Evolutionary conservation across 257 asterid species (phyloP).

Genomic region (Ophiorrhiza pumila): DNA sequence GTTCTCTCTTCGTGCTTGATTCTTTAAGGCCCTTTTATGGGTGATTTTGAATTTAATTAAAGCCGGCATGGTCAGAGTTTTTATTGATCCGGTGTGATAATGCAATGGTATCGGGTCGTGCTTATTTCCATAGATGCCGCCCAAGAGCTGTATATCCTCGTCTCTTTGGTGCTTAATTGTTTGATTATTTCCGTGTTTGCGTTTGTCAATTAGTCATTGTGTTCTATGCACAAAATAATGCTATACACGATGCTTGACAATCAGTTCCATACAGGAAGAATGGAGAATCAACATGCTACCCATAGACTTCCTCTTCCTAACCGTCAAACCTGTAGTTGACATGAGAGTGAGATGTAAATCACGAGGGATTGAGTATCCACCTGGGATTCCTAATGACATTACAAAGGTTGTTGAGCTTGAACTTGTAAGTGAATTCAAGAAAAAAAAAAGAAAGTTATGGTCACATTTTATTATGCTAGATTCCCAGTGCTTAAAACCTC

Average conservation of each 20-base stretch:
- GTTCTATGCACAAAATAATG: too few relatives aligned
- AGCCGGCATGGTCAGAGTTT: too few relatives aligned
- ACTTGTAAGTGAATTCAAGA: slow-evolving; percentile 51
- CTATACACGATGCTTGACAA: not conserved
- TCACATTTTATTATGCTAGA: not conserved
- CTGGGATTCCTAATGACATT: slow-evolving; percentile 56
- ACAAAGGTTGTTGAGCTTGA: slow-evolving; percentile 83
- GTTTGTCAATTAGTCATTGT: not conserved
- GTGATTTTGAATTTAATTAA: not conserved
- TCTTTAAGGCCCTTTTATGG: not conserved
- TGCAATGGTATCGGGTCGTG: not conserved
- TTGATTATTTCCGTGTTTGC: not conserved
- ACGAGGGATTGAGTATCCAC: slow-evolving; percentile 65
- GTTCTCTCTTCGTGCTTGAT: too few relatives aligned
- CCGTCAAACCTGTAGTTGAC: slow-evolving; percentile 70
- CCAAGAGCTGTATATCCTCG: too few relatives aligned
- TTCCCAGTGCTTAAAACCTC: slow-evolving; percentile 1
- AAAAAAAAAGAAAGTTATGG: not conserved
- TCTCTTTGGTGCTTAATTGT: not conserved
- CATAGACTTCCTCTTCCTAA: slow-evolving; percentile 70
- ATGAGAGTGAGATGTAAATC: slow-evolving; percentile 79
- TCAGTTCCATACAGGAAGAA: slow-evolving; percentile 57
- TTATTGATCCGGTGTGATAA: not conserved
- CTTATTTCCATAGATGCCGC: not conserved
- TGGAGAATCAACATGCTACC: slow-evolving; percentile 98